phyloP scores from a whole-genome alignment of 441 rosid species.

The Croton setiger region DNA sequence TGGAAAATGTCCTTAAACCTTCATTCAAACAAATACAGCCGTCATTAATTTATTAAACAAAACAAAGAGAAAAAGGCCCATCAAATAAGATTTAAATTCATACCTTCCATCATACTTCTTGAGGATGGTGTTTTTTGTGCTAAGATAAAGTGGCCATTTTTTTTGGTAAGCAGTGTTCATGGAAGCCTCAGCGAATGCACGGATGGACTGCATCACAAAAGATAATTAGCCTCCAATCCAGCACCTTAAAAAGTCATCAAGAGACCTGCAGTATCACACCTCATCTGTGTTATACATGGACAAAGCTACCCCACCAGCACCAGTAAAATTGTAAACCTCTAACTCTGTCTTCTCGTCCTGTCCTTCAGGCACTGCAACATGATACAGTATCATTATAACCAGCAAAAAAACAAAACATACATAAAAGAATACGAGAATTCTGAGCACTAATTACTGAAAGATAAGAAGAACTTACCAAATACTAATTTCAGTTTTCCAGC shows the following conservation, averaged over 20 bases:
- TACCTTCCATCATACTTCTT: constrained; percentile 92
- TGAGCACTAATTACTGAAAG: constrained; percentile 1
- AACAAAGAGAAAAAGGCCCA: neutral
- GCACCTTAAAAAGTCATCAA: neutral
- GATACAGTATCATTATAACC: constrained; percentile 1
- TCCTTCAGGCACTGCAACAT: constrained; percentile 52
- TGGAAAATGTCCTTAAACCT: constrained; percentile 95
- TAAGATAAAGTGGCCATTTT: constrained; percentile 91
- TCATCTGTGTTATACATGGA: constrained; percentile 83
- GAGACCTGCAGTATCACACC: constrained; percentile 33
- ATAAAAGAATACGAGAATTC: neutral
- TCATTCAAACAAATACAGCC: constrained; percentile 22
- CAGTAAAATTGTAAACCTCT: constrained; percentile 58
- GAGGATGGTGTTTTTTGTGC: constrained; percentile 88
- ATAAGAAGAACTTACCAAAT: constrained; percentile 43
- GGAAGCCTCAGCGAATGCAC: constrained; percentile 76
- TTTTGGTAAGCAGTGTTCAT: constrained; percentile 82
- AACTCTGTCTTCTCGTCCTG: constrained; percentile 44
- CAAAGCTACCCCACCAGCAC: constrained; percentile 74
- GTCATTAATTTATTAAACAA: constrained; percentile 3
- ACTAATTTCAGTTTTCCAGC: constrained; percentile 71
- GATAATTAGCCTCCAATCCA: neutral
- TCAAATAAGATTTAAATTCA: constrained; percentile 9
- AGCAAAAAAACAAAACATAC: neutral
- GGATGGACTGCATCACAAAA: constrained; percentile 54